Base-by-base conservation (phyloP, 148 eudicot species). In the Suaeda aralocaspica region DNA sequence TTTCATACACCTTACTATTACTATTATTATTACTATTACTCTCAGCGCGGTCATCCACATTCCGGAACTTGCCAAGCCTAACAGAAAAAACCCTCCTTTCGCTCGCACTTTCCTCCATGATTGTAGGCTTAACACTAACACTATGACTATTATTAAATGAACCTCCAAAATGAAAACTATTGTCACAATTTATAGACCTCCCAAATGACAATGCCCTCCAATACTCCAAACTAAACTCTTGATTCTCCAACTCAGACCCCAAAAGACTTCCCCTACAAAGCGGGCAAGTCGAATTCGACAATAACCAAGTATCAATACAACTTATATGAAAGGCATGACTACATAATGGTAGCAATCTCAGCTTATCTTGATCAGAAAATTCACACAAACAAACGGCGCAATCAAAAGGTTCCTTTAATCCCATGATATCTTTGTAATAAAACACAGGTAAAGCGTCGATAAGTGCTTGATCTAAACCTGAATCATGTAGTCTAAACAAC, bases 21-120 rank as follows among this genome's bases (percentile, higher is more conserved):
- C n/a, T n/a, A n/a, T n/a, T n/a, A n/a, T n/a, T n/a, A n/a, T n/a
- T n/a, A n/a, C n/a, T n/a, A 15, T 29, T 51, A 6, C 55, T 44
- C 22, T 65, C 86, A 25, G 22, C 69, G 16, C 66, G 77, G 56
- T 39, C 67, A 67, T 79, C 72, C 19, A 60, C 7, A 42, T 74
- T 83, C 63, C 70, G 82, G 10, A 87, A 87, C 78, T 87, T 87
- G 46, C 92, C 92, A 12, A 87, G 74, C n/a, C 85, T 76, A 19
- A 87, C 84, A 0, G 84, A 79, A 22, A 80, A 80, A 0, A 83
- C 85, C 72, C 84, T 61, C 71, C 78, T 76, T 29, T 79, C 80
- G 3, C 74, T 68, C 4, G 73, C 70, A 26, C 33, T 68, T 59
- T 77, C 85, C 19, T 72, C 78, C 81, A 77, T 78, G 66, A 71